Evolutionary conservation across 2,329 filamentous ascomycete genomes (phyloP).

Genomic region (Fusarium tricinctum): DNA sequence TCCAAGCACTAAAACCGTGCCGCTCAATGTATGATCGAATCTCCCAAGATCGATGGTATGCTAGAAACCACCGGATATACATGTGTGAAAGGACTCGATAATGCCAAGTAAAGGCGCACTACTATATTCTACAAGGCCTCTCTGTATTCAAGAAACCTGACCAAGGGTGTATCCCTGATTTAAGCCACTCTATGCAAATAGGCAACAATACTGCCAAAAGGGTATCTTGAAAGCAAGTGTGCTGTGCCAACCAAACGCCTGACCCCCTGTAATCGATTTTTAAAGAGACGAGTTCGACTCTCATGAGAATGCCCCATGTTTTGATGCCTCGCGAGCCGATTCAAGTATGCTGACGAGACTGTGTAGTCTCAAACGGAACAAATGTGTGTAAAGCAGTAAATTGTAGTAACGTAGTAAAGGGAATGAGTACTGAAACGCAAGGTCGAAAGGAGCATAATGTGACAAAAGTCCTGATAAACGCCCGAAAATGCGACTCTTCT

Average conservation of each 20-base stretch:
- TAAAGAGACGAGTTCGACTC: neutral
- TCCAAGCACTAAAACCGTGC: neutral
- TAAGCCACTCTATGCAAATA: constrained; percentile 4
- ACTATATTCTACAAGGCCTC: constrained; percentile 19
- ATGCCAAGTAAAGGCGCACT: neutral
- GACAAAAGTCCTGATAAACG: constrained; percentile 41
- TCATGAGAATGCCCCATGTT: neutral
- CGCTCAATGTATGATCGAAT: neutral
- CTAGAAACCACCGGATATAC: neutral
- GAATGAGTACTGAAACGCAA: constrained; percentile 44
- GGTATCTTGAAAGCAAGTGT: constrained; percentile 23
- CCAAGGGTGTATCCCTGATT: constrained; percentile 13
- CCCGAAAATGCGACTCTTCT: constrained; percentile 44
- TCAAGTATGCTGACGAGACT: constrained; percentile 19
- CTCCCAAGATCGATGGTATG: neutral
- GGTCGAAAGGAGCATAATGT: constrained; percentile 40
- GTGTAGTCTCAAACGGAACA: constrained; percentile 20
- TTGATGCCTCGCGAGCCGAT: constrained; percentile 13
- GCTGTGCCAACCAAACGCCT: constrained; percentile 20
- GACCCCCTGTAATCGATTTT: neutral
- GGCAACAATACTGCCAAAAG: constrained; percentile 4
- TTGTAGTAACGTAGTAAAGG: constrained; percentile 46
- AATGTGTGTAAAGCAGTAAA: constrained; percentile 40
- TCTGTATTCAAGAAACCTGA: constrained; percentile 1
- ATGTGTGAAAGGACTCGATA: neutral